A percentile compares a stretch with the other conserved stretches of the same genome.
Conservation (phyloP, 306 rosid genomes). For the cucumber (Cucumis sativus) region Cucumber_9930_V3 NC_026657.2:32144501-32145000, state of each 20-base stretch:
- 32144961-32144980: not conserved
- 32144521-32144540: not conserved
- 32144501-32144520: not conserved
- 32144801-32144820: slow-evolving; percentile 10
- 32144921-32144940: too few relatives aligned
- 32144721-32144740: not conserved
- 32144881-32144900: too few relatives aligned
- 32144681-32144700: not conserved
- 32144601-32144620: too few relatives aligned
- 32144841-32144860: slow-evolving; percentile 6
- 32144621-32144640: too few relatives aligned
- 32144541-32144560: too few relatives aligned
- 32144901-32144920: too few relatives aligned
- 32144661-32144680: not conserved
- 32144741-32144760: not conserved
- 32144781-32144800: not conserved
- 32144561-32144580: too few relatives aligned
- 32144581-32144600: too few relatives aligned
- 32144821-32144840: slow-evolving; percentile 5
- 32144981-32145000: not conserved
- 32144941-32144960: too few relatives aligned
- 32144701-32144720: not conserved
- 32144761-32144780: not conserved
- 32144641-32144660: not conserved
- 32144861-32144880: not conserved